phyloP scores from a whole-genome alignment of 495 filamentous ascomycete genomes.

The Lasiosphaeria ovina region DNA sequence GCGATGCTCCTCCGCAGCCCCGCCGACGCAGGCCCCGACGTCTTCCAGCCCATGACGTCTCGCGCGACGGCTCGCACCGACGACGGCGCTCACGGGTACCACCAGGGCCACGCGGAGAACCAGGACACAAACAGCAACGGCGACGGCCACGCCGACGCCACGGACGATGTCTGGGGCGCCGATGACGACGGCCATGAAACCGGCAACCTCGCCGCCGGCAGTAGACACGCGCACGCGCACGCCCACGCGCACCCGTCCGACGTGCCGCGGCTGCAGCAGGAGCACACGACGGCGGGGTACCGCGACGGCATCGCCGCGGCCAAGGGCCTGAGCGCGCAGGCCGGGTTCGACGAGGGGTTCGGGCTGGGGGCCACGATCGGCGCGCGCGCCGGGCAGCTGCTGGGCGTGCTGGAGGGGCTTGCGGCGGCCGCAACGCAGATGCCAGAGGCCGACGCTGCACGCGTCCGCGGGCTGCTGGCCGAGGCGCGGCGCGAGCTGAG shows the following conservation, averaged over 20 bases:
- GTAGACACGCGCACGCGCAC: not conserved
- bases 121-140: conserved; percentile 1
- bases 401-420: conserved; percentile 72
- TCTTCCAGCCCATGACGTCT: conserved; percentile 24
- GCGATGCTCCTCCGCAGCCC: conserved; percentile 2
- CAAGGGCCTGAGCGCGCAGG: conserved; percentile 69
- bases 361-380: conserved; percentile 76
- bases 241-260: conserved; percentile 51
- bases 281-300: conserved; percentile 85
- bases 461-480: conserved; percentile 40
- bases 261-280: conserved; percentile 67
- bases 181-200: conserved; percentile 1
- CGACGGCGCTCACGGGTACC: not conserved
- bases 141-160: conserved; percentile 1
- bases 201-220: not conserved
- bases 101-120: not conserved
- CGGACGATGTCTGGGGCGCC: conserved; percentile 33
- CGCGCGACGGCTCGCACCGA: not conserved
- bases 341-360: conserved; percentile 88
- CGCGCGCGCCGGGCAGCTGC: conserved; percentile 62
- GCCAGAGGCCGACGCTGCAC: conserved; percentile 17
- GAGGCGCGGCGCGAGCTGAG: conserved; percentile 60
- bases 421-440: conserved; percentile 25
- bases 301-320: conserved; percentile 75
- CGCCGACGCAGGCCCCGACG: conserved; percentile 19